These are phyloP conservation scores for Tausonia pullulans DNA, from an alignment of 1,284 basidiomycete species.

Conservation along the genomic window DNA sequence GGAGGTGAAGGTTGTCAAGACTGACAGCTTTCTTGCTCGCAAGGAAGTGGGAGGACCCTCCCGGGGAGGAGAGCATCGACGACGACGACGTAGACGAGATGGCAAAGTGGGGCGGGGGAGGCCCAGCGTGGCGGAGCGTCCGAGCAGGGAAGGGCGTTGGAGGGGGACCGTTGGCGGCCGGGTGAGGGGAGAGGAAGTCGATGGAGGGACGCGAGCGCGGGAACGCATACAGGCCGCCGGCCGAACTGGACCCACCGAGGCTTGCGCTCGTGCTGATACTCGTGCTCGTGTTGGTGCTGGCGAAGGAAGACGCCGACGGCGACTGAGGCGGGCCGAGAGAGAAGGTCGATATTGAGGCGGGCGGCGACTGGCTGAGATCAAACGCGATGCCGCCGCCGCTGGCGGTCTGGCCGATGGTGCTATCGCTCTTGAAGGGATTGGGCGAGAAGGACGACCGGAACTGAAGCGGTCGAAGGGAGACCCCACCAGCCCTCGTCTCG, in stretches of 20 bases:
- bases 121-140: neutral
- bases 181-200: neutral
- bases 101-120: neutral
- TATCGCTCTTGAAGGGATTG: neutral
- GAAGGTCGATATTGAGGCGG: neutral
- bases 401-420: neutral
- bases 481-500: neutral
- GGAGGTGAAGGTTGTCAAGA: slow-evolving; percentile 13
- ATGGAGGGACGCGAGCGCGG: neutral
- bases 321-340: slow-evolving; percentile 1
- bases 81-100: neutral
- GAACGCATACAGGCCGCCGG: neutral
- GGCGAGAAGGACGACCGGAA: slow-evolving; percentile 4
- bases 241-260: no score
- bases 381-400: neutral
- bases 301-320: no score
- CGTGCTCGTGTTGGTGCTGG: neutral
- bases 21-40: slow-evolving; percentile 14
- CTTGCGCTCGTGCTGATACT: neutral
- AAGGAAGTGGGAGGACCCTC: neutral
- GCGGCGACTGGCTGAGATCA: neutral
- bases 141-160: neutral
- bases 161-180: neutral
- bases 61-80: neutral
- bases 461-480: slow-evolving; percentile 2